Conservation (phyloP, 768 basidiomycete genomes). For the Suillus paluster region DNA sequence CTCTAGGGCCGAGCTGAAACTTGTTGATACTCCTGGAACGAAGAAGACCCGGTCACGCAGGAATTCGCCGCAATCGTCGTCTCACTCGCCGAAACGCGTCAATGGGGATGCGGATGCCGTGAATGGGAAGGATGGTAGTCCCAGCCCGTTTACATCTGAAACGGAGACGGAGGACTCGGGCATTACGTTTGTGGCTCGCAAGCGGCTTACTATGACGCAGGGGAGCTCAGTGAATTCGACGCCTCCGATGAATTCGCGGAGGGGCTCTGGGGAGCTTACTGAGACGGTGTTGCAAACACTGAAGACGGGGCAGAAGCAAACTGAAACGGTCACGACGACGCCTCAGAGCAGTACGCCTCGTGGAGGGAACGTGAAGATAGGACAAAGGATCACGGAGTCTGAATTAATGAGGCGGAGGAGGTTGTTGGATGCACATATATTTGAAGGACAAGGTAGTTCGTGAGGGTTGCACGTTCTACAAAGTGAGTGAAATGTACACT, state of each 20-base stretch:
- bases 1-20: conserved; percentile 21
- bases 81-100: conserved; percentile 28
- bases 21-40: conserved; percentile 14
- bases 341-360: conserved; percentile 35
- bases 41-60: conserved; percentile 32
- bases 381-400: conserved; percentile 75
- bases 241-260: conserved; percentile 21
- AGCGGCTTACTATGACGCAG: conserved; percentile 32
- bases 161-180: conserved; percentile 73
- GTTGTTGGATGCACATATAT: conserved; percentile 75
- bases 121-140: conserved; percentile 16
- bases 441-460: conserved; percentile 29
- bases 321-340: conserved; percentile 1
- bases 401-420: conserved; percentile 81
- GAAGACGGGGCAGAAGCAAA: not conserved
- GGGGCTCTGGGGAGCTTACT: conserved; percentile 25
- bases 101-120: conserved; percentile 11
- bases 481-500: too few relatives aligned
- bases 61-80: conserved; percentile 22
- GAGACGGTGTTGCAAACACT: conserved; percentile 20
- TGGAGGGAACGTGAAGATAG: conserved; percentile 46
- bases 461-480: too few relatives aligned
- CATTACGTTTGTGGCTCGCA: conserved; percentile 74
- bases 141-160: conserved; percentile 46
- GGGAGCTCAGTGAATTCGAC: conserved; percentile 26